Percentiles rank a stretch among this genome's conserved stretches.
phyloP scores from a whole-genome alignment of 352 stramenopile genomes.

The Globisporangium rhizosaccharum region DNA sequence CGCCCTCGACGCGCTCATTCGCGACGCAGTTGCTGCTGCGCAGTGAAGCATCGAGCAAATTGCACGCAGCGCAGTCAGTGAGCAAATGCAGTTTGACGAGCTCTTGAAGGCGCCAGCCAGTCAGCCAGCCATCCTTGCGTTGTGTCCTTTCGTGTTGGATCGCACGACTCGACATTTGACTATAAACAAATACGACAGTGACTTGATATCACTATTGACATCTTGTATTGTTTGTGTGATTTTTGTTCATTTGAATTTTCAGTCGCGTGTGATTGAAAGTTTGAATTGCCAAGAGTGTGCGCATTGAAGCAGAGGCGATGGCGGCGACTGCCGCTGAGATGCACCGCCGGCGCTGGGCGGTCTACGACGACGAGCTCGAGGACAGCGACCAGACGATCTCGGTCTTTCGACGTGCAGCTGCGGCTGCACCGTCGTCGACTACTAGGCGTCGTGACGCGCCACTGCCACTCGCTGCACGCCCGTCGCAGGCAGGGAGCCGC shows the following conservation, averaged over 20 bases:
- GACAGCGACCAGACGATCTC: conserved; percentile 71
- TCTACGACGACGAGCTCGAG: conserved; percentile 51
- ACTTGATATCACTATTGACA: not conserved
- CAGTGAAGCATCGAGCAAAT: not conserved
- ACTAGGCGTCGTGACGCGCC: not conserved
- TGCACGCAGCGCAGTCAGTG: not conserved
- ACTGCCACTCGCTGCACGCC: not conserved
- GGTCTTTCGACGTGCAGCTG: conserved; percentile 7
- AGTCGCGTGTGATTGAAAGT: not conserved
- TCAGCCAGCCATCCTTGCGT: too few relatives aligned
- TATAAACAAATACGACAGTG: not conserved
- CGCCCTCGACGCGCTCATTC: conserved; percentile 31
- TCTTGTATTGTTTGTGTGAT: not conserved
- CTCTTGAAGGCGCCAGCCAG: too few relatives aligned
- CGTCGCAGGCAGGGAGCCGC: conserved; percentile 1
- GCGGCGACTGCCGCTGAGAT: conserved; percentile 5
- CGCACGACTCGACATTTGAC: too few relatives aligned
- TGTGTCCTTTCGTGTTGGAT: not conserved
- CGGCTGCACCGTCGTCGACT: not conserved
- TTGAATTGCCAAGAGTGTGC: not conserved
- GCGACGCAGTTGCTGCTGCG: not conserved
- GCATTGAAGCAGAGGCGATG: not conserved
- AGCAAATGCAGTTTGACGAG: too few relatives aligned
- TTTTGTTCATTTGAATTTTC: not conserved
- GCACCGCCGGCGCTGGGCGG: conserved; percentile 26